Conservation (phyloP, 179 eudicot genomes). For the Monotropa hypopitys region DNA sequence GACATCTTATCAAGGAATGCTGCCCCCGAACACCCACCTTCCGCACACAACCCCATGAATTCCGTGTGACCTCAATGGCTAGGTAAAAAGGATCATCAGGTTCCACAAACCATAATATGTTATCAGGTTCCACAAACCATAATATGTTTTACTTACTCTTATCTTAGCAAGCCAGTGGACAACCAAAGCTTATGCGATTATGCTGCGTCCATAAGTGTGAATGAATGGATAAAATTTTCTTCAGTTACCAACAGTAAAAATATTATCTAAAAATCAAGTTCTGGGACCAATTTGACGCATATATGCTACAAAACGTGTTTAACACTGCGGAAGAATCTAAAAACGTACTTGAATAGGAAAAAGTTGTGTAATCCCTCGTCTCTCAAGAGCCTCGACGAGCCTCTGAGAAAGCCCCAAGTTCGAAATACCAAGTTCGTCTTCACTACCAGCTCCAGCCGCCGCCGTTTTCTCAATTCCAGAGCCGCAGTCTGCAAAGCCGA, state of each 20-base stretch:
- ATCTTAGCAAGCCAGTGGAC: background rate
- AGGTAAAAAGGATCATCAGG: background rate
- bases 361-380: constrained; percentile 65
- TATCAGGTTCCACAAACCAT: background rate
- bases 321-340: background rate
- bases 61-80: background rate
- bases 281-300: background rate
- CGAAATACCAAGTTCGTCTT: constrained; percentile 47
- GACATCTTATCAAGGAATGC: background rate
- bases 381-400: constrained; percentile 50
- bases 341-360: constrained; percentile 75
- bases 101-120: background rate
- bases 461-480: constrained; percentile 16
- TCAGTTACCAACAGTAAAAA: background rate
- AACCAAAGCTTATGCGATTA: background rate
- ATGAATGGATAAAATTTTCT: background rate
- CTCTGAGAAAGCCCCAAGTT: constrained; percentile 59
- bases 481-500: constrained; percentile 27
- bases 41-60: background rate
- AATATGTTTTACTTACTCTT: background rate
- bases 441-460: constrained; percentile 16
- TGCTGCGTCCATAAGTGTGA: background rate
- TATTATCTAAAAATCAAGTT: background rate
- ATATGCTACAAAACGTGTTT: background rate
- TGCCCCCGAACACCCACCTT: background rate